Percentiles rank a stretch among this genome's conserved stretches.
Conservation (phyloP, 495 filamentous ascomycete genomes). For the Xylaria flabelliformis region DNA sequence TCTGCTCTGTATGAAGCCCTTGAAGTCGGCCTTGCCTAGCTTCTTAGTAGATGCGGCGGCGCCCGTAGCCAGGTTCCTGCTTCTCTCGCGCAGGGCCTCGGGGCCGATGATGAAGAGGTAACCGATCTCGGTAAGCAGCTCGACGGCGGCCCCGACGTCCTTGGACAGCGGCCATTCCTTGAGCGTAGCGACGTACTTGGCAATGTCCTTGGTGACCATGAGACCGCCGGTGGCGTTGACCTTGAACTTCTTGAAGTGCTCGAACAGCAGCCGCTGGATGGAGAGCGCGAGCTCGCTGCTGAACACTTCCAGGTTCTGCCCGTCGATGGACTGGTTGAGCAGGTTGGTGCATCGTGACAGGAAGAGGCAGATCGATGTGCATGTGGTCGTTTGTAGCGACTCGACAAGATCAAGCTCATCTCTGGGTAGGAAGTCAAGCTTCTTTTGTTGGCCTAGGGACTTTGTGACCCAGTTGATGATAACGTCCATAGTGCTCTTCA, state of each 20-base stretch:
- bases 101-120: slow-evolving; percentile 94
- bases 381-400: slow-evolving; percentile 85
- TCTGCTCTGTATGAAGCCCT: slow-evolving; percentile 78
- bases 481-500: slow-evolving; percentile 85
- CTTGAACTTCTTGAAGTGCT: slow-evolving; percentile 92
- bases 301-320: slow-evolving; percentile 77
- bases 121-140: slow-evolving; percentile 91
- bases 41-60: slow-evolving; percentile 50
- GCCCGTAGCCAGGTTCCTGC: slow-evolving; percentile 62
- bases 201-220: slow-evolving; percentile 95
- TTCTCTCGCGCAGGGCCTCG: slow-evolving; percentile 82
- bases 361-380: slow-evolving; percentile 77
- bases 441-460: slow-evolving; percentile 81
- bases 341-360: slow-evolving; percentile 68
- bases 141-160: slow-evolving; percentile 73
- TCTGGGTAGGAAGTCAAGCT: slow-evolving; percentile 88
- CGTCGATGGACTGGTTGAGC: slow-evolving; percentile 71
- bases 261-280: slow-evolving; percentile 76
- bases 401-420: slow-evolving; percentile 84
- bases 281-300: slow-evolving; percentile 84
- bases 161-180: slow-evolving; percentile 77
- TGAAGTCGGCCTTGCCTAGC: slow-evolving; percentile 74
- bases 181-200: slow-evolving; percentile 83
- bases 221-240: slow-evolving; percentile 91
- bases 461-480: slow-evolving; percentile 78